Evolutionary conservation across 1,284 basidiomycete species (phyloP).

Genomic region (Kwoniella shivajii): DNA sequence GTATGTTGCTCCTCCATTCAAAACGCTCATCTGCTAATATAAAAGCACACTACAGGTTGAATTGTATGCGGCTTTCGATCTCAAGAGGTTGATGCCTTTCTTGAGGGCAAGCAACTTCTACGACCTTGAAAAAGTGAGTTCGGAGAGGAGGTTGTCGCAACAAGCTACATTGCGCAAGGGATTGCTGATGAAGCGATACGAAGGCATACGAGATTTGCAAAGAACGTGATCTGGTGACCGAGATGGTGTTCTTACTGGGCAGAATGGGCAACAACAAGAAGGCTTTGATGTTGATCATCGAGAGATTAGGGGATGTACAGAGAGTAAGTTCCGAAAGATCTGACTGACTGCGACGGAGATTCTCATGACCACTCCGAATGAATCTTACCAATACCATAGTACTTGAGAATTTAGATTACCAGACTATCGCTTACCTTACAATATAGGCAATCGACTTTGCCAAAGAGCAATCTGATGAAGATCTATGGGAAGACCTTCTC

Average conservation of each 20-base stretch:
- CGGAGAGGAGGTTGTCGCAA: not conserved
- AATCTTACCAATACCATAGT: slow-evolving; percentile 2
- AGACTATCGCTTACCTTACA: not conserved
- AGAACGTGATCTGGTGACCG: slow-evolving; percentile 81
- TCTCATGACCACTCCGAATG: no score
- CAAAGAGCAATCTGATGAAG: slow-evolving; percentile 94
- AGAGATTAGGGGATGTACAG: slow-evolving; percentile 88
- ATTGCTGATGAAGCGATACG: not conserved
- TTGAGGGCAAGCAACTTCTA: slow-evolving; percentile 90
- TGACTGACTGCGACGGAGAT: no score
- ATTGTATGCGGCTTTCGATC: slow-evolving; percentile 87
- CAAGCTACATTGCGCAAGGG: no score
- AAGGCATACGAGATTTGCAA: slow-evolving; percentile 84
- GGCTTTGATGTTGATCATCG: slow-evolving; percentile 92
- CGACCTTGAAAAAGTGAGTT: slow-evolving; percentile 74
- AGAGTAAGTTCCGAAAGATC: slow-evolving; percentile 59
- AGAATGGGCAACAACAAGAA: slow-evolving; percentile 97
- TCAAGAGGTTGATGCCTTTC: slow-evolving; percentile 80
- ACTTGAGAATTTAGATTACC: not conserved
- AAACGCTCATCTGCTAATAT: not conserved
- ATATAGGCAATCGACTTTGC: slow-evolving; percentile 93
- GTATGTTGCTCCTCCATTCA: slow-evolving; percentile 53
- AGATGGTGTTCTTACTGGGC: slow-evolving; percentile 97
- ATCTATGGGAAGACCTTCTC: slow-evolving; percentile 96
- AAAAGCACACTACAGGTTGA: slow-evolving; percentile 63